Evolutionary conservation across 345 rosid species (phyloP).

Genomic region (Rhodamnia rubescens): DNA sequence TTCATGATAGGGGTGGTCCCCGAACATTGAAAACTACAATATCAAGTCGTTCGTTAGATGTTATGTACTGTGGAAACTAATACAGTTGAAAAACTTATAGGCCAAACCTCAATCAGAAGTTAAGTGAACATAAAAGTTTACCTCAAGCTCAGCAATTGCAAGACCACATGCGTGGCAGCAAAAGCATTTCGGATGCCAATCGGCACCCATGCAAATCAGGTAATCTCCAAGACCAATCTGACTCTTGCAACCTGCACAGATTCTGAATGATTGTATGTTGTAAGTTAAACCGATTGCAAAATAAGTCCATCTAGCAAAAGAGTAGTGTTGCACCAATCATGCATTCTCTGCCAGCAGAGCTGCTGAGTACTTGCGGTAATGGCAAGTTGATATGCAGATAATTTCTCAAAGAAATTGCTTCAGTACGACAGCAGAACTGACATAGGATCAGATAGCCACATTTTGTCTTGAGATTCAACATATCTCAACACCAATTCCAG

Average conservation of each 20-base stretch:
- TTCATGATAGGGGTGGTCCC: constrained; percentile 59
- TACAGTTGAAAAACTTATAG: neutral
- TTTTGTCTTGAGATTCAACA: neutral
- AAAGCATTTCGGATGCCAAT: constrained; percentile 38
- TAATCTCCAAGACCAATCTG: constrained; percentile 24
- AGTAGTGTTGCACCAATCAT: neutral
- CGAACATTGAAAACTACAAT: neutral
- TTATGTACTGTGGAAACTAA: neutral
- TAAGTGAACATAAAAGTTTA: neutral
- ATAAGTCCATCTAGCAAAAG: neutral
- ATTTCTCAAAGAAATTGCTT: neutral
- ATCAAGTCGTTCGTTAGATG: neutral
- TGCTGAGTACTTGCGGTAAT: neutral
- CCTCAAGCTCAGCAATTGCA: constrained; percentile 47
- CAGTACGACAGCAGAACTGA: neutral
- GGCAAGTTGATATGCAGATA: neutral
- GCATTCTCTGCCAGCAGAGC: neutral
- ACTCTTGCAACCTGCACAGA: constrained; percentile 30
- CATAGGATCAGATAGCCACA: neutral
- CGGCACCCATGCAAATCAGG: constrained; percentile 20
- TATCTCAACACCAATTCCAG: neutral
- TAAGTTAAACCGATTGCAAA: neutral
- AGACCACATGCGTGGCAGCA: constrained; percentile 20
- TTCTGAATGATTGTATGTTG: constrained; percentile 6
- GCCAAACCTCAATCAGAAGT: neutral